Base-by-base conservation (phyloP, 345 rosid species). In the Erodium maritimum region DNA sequence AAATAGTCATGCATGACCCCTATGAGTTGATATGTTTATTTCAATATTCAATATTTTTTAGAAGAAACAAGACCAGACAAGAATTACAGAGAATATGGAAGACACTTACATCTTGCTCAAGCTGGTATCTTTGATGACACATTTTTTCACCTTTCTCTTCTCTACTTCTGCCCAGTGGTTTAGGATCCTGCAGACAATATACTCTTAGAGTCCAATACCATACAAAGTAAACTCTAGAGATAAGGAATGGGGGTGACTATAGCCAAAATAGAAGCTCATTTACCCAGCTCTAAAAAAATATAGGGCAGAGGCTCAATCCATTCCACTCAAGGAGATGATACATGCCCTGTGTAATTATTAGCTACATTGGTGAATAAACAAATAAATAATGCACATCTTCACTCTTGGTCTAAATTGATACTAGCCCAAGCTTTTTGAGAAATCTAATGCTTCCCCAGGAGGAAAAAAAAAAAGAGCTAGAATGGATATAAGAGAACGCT, bases 71-170 rank as follows among this genome's bases (percentile, higher is more conserved):
- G n/a, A n/a, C n/a, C n/a, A n/a, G 14, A 34, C 25, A 58, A 58
- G 20, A 19, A 22, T 50, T 19, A 17, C 0, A 51, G 57, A 21
- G 20, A 24, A 9, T 21, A 48, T 48, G 16, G 52, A 58, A 60
- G 48, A 34, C 16, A 73, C 95, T 80, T 74, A 87, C 97, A 63
- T 87, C 97, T 83, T 90, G 77, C 75, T 87, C 91, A 46, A 90
- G 97, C 78, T 82, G 82, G 77, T 65, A 48, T 58, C 72, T 85
- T 69, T 90, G 80, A 70, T 69, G 59, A 57, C 77, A 58, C 52
- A 61, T 70, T 61, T 74, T 70, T 55, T 57, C 73, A 46, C 68
- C 80, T 70, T 77, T 80, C 80, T 73, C 67, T 55, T 61, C 76
- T 58, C 64, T 76, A 46, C 45, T 73, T 68, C 70, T 72, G 13